phyloP scores from a whole-genome alignment of 371 early-diverging fungal genomes.

The Mortierella sp. region DNA sequence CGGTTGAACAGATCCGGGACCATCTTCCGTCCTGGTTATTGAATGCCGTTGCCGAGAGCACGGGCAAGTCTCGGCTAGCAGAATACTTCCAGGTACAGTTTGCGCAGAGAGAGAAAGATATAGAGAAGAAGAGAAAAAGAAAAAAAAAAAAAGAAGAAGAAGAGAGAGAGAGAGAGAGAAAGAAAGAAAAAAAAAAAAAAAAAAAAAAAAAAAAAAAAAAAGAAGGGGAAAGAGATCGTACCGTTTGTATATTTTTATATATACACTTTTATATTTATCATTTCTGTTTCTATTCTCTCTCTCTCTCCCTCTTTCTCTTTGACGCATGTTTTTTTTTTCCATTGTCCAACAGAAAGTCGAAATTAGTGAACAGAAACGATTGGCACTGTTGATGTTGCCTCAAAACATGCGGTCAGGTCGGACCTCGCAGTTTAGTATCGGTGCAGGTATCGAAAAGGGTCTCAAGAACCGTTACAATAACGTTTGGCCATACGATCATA shows the following conservation, averaged over 20 bases:
- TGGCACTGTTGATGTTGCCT: slow-evolving; percentile 66
- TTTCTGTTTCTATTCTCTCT: not conserved
- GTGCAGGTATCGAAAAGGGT: slow-evolving; percentile 69
- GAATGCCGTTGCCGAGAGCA: slow-evolving; percentile 10
- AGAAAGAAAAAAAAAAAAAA: not conserved
- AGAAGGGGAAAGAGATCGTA: not conserved
- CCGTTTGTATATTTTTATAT: not conserved
- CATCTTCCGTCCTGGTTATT: slow-evolving; percentile 36
- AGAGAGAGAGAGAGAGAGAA: not conserved
- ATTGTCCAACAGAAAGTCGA: slow-evolving; percentile 58
- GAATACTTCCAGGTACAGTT: slow-evolving; percentile 41
- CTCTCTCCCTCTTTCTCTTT: slow-evolving; percentile 13
- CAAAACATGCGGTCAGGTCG: slow-evolving; percentile 52
- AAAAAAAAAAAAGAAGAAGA: not conserved
- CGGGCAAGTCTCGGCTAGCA: slow-evolving; percentile 35
- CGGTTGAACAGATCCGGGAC: slow-evolving; percentile 19
- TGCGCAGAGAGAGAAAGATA: not conserved
- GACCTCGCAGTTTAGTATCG: slow-evolving; percentile 64
- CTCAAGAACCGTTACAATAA: slow-evolving; percentile 76
- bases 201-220: not conserved
- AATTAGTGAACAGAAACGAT: slow-evolving; percentile 62
- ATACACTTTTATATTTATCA: not conserved
- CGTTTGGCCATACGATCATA: slow-evolving; percentile 74
- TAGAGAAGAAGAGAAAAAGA: not conserved
- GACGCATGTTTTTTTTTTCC: slow-evolving; percentile 41